Percentiles rank a stretch among this genome's conserved stretches.
These are phyloP conservation scores for Lactarius indigo DNA, from an alignment of 768 basidiomycete species.

Conservation along the genomic window DNA sequence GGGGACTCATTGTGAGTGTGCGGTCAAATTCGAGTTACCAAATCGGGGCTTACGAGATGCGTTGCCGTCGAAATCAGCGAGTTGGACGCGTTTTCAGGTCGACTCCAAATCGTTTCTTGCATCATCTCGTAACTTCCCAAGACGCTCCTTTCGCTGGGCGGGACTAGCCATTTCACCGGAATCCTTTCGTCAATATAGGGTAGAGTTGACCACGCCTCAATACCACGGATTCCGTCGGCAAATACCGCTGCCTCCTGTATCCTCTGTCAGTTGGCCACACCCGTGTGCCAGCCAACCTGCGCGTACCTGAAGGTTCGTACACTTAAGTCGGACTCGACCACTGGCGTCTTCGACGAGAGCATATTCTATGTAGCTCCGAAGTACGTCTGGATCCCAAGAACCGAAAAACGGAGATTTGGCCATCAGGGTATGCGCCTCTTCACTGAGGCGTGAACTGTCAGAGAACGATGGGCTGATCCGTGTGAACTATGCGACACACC, in stretches of 20 bases:
- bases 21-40: background rate
- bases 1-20: background rate
- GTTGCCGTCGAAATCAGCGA: constrained; percentile 31
- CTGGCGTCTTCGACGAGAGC: constrained; percentile 43
- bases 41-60: constrained; percentile 30
- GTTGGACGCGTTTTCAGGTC: constrained; percentile 36
- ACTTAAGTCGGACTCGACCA: constrained; percentile 57
- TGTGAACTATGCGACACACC: constrained; percentile 36
- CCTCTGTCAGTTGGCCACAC: background rate
- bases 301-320: constrained; percentile 48
- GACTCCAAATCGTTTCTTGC: constrained; percentile 32
- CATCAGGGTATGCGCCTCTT: constrained; percentile 55
- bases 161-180: constrained; percentile 53
- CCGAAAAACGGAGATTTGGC: constrained; percentile 59
- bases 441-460: constrained; percentile 35
- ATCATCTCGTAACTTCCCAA: constrained; percentile 17
- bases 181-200: constrained; percentile 46
- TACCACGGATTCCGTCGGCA: constrained; percentile 38
- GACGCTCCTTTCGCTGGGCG: constrained; percentile 36
- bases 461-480: background rate
- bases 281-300: background rate
- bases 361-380: constrained; percentile 58
- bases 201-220: constrained; percentile 40
- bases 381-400: constrained; percentile 62
- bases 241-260: constrained; percentile 57